Evolutionary conservation across 2,329 filamentous ascomycete genomes (phyloP).

Genomic region (Phialophora chinensis): DNA sequence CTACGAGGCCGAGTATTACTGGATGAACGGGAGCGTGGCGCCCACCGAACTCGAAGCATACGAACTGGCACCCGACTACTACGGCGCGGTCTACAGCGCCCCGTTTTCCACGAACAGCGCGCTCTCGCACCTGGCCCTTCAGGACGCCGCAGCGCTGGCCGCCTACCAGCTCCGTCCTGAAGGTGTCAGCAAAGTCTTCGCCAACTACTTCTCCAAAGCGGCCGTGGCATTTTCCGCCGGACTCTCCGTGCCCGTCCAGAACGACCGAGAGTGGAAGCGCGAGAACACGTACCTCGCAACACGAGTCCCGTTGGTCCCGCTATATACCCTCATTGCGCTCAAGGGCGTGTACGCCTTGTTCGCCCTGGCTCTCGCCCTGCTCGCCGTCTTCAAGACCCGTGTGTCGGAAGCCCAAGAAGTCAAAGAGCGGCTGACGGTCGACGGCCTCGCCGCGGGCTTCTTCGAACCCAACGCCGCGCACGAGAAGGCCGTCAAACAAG

Average conservation of each 20-base stretch:
- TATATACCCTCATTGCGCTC: conserved; percentile 35
- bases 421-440: conserved; percentile 35
- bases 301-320: conserved; percentile 29
- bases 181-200: conserved; percentile 25
- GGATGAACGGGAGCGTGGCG: conserved; percentile 29
- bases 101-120: conserved; percentile 33
- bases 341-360: conserved; percentile 35
- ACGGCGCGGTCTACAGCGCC: conserved; percentile 34
- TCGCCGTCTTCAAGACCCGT: conserved; percentile 24
- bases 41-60: conserved; percentile 17
- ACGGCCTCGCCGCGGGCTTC: conserved; percentile 35
- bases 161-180: conserved; percentile 28
- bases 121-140: conserved; percentile 29
- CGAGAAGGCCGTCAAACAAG: conserved; percentile 25
- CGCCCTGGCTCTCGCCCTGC: conserved; percentile 29
- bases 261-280: conserved; percentile 29
- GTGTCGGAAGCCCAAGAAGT: conserved; percentile 32
- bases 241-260: conserved; percentile 22
- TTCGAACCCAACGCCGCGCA: conserved; percentile 30
- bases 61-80: conserved; percentile 22
- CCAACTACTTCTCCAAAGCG: conserved; percentile 31
- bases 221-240: conserved; percentile 35
- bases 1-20: conserved; percentile 34
- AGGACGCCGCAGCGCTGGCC: conserved; percentile 25
- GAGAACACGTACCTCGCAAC: conserved; percentile 31